Conservation (phyloP, 1,284 basidiomycete species). For the Tilletia setariae region DNA sequence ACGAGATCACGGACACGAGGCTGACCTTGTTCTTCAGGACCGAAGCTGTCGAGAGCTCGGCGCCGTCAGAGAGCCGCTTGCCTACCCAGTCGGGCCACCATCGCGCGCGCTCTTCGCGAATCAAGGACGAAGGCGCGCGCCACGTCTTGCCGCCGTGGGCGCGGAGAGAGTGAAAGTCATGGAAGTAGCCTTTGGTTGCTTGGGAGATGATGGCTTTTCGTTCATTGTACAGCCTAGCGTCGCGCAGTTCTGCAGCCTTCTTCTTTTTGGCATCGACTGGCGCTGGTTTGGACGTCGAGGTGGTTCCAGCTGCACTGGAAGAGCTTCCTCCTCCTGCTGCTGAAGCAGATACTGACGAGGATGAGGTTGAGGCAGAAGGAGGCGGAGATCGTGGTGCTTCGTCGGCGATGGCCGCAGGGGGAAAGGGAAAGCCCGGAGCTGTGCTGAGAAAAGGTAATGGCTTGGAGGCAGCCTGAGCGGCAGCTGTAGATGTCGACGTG, state of each 20-base stretch:
- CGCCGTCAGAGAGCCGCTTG: slow-evolving; percentile 63
- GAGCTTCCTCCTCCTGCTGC: background rate
- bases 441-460: slow-evolving; percentile 64
- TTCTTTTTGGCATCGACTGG: too few species aligned
- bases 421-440: slow-evolving; percentile 68
- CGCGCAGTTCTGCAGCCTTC: background rate
- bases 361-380: background rate
- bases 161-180: slow-evolving; percentile 77
- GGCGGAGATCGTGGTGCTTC: background rate
- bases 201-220: slow-evolving; percentile 68
- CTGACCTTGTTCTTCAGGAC: slow-evolving; percentile 74
- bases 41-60: slow-evolving; percentile 71
- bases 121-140: slow-evolving; percentile 83
- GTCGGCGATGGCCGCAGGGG: slow-evolving; percentile 49
- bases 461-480: slow-evolving; percentile 30
- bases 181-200: slow-evolving; percentile 82
- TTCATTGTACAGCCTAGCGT: background rate
- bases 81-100: slow-evolving; percentile 89
- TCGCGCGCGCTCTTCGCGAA: slow-evolving; percentile 62
- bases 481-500: slow-evolving; percentile 18
- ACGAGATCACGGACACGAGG: slow-evolving; percentile 74
- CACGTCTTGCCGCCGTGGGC: slow-evolving; percentile 89
- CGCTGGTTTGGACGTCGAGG: too few species aligned
- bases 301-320: background rate
- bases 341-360: background rate